Evolutionary conservation across 2,329 filamentous ascomycete species (phyloP), one percentile per base, ranked within the genome.

Genomic region (Ophiostoma pallidulum): DNA sequence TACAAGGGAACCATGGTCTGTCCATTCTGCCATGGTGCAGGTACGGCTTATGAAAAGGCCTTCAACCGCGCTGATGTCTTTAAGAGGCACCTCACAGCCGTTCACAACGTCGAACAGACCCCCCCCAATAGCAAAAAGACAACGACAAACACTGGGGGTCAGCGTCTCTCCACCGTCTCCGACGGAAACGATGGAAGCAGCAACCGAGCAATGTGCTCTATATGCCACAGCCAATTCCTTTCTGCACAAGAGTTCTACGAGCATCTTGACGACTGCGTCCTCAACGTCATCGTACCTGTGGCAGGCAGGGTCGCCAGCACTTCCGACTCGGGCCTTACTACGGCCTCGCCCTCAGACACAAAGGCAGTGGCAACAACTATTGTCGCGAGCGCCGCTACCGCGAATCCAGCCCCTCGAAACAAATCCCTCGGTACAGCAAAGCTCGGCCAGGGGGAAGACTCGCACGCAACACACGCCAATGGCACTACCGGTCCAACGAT

Each of bases 1-100:
- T 98, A 97, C 72, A 94, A 95, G 65, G 91, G 91, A 8, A 96
- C 88, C 13, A 96, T 97, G 89, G 85, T 95, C 8, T 98, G 92
- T 59, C 90, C 90, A 5, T 97, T 97, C 66, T 97, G 92, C 57
- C 88, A 90, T 0, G 88, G 89, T 4, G 84, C 83, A 18, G 89
- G 90, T 6, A 90, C 87, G 3, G 78, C 87, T 1, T 86, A 84
- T 6, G 91, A 96, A 65, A 96, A 96, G 71, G 88, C 86, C 54
- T 97, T 98, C 66, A 96, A 95, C 67, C 79, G 92, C 44, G 90
- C 91, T 32, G 92, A 98, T 60, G 90, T 97, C 35, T 97, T 97
- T 74, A 97, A 97, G 72, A 77, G 91, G 43, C 92, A 98, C 64
- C 71, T 98, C 45, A 95, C 89, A 12, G 86, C 88, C 0, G 86